Conservation (phyloP, 1,139 yeast species). For the Kluyveromyces marxianus region DNA sequence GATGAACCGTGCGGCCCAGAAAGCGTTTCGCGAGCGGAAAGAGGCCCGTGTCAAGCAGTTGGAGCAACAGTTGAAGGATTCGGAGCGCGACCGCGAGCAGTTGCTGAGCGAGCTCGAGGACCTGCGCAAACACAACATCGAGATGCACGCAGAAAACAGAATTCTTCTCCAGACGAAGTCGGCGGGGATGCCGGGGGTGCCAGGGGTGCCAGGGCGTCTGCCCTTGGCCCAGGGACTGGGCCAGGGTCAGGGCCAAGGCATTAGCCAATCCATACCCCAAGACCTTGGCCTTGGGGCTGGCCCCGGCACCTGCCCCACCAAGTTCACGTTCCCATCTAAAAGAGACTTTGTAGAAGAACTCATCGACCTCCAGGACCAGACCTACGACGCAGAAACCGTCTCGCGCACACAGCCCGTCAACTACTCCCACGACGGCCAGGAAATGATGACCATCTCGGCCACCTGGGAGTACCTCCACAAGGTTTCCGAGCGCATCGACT, state of each 20-base stretch:
- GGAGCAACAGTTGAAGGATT: constrained; percentile 48
- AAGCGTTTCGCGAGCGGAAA: constrained; percentile 82
- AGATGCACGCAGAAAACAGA: constrained; percentile 14
- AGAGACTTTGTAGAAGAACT: constrained; percentile 8
- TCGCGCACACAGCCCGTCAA: not conserved
- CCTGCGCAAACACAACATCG: constrained; percentile 12
- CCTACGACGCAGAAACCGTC: not conserved
- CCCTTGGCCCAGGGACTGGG: not conserved
- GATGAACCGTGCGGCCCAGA: constrained; percentile 83
- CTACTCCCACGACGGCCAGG: constrained; percentile 25
- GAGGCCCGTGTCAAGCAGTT: constrained; percentile 66
- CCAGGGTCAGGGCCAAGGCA: not conserved
- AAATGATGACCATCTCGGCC: constrained; percentile 63
- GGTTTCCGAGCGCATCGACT: constrained; percentile 41
- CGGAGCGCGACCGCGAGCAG: constrained; percentile 52
- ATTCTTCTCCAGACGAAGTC: constrained; percentile 9
- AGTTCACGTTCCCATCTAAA: constrained; percentile 13
- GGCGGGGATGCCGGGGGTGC: not conserved
- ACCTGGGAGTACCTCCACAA: constrained; percentile 68
- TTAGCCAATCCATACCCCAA: too few species aligned
- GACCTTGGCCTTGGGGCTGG: not conserved
- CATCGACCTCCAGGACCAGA: not conserved
- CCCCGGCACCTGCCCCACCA: not conserved
- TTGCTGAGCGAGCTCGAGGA: constrained; percentile 49
- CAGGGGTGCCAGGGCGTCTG: too few species aligned